Evolutionary conservation across 2,329 filamentous ascomycete genomes (phyloP).

Genomic region (Diaporthe sp.): DNA sequence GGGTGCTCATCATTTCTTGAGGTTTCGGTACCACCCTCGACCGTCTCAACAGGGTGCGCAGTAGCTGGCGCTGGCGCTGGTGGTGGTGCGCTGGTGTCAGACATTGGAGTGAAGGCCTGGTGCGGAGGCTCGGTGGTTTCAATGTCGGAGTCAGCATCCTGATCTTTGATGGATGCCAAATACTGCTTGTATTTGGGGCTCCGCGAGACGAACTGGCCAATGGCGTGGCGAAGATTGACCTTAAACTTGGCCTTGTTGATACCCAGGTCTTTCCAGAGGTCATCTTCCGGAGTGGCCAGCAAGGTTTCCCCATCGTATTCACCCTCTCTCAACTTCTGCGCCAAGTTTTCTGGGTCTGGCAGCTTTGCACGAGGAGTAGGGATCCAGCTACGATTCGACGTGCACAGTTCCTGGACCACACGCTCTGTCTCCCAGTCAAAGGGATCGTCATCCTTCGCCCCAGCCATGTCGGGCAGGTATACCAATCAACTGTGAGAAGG

Average conservation of each 20-base stretch:
- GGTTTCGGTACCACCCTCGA: background rate
- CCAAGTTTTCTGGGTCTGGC: conserved; percentile 66
- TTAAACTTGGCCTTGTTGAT: conserved; percentile 71
- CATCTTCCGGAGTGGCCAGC: conserved; percentile 64
- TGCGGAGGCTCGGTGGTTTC: conserved; percentile 3
- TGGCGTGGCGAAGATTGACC: conserved; percentile 67
- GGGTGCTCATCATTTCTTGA: background rate
- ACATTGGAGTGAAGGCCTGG: conserved; percentile 12
- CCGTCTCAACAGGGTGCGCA: background rate
- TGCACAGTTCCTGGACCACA: conserved; percentile 76
- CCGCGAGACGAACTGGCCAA: conserved; percentile 65
- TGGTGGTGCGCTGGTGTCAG: conserved; percentile 1
- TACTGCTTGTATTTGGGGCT: conserved; percentile 62
- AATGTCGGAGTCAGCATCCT: conserved; percentile 46
- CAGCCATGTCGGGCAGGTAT: conserved; percentile 45
- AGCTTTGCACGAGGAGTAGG: conserved; percentile 53
- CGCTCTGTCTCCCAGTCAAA: conserved; percentile 78
- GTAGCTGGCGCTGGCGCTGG: background rate
- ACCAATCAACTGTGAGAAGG: background rate
- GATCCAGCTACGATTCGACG: conserved; percentile 61
- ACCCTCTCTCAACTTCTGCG: conserved; percentile 68
- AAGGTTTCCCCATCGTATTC: conserved; percentile 75
- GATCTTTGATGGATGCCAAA: conserved; percentile 46
- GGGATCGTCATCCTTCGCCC: conserved; percentile 69
- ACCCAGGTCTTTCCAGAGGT: conserved; percentile 66